Percentiles rank a stretch among this genome's conserved stretches.
These are phyloP conservation scores for Kuraishia piskuri DNA, from an alignment of 805 yeast species.

Conservation along the genomic window DNA sequence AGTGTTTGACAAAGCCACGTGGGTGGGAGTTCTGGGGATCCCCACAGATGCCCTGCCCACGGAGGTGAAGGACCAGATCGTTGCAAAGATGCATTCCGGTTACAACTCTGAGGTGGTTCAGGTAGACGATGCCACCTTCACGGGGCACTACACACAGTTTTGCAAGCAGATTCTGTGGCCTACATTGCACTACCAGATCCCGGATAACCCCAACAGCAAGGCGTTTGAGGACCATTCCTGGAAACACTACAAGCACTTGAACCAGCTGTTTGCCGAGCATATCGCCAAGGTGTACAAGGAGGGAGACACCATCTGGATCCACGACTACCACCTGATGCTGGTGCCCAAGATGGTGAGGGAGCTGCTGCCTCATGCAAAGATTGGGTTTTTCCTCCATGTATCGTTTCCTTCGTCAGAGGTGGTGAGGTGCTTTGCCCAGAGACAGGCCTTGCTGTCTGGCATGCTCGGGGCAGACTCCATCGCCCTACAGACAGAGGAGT, in stretches of 20 bases:
- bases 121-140: constrained; percentile 71
- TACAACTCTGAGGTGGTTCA: constrained; percentile 59
- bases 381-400: constrained; percentile 88
- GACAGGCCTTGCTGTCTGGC: constrained; percentile 70
- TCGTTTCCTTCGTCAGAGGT: constrained; percentile 96
- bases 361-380: constrained; percentile 69
- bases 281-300: constrained; percentile 58
- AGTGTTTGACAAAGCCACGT: constrained; percentile 32
- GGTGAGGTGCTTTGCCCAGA: constrained; percentile 86
- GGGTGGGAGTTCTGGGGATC: constrained; percentile 92
- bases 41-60: constrained; percentile 78
- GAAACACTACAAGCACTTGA: constrained; percentile 70
- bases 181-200: constrained; percentile 85
- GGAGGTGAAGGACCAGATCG: constrained; percentile 44
- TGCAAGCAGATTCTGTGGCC: constrained; percentile 98
- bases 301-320: constrained; percentile 84
- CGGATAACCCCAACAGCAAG: constrained; percentile 88
- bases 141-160: constrained; percentile 85
- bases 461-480: constrained; percentile 83
- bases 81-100: constrained; percentile 32
- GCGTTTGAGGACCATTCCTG: constrained; percentile 95
- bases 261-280: constrained; percentile 72
- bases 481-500: constrained; percentile 87
- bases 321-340: constrained; percentile 85
- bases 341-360: constrained; percentile 80